Evolutionary conservation across 2,329 filamentous ascomycete species (phyloP).

Genomic region (Ceratocystis harringtonii): DNA sequence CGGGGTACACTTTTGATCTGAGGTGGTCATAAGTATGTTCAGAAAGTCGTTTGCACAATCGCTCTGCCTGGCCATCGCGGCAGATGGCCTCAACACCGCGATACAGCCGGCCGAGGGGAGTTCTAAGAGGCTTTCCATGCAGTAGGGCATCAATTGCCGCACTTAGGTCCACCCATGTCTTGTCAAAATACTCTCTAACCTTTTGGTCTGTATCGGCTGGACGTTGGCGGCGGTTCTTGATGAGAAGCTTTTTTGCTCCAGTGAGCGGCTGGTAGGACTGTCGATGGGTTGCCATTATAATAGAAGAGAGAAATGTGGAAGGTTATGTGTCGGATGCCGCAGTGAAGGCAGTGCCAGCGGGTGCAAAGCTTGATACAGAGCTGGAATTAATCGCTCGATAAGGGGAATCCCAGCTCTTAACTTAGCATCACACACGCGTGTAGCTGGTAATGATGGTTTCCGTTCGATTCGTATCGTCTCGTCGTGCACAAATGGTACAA

Average conservation of each 20-base stretch:
- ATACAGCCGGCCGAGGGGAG: conserved; percentile 79
- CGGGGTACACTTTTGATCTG: conserved; percentile 40
- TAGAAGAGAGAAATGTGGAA: neutral
- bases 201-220: conserved; percentile 35
- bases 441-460: neutral
- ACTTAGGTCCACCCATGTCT: conserved; percentile 59
- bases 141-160: conserved; percentile 62
- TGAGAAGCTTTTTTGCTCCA: conserved; percentile 73
- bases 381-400: neutral
- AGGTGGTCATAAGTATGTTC: conserved; percentile 54
- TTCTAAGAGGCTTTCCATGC: conserved; percentile 41
- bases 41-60: conserved; percentile 52
- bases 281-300: neutral
- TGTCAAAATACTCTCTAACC: conserved; percentile 62
- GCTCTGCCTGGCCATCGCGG: conserved; percentile 54
- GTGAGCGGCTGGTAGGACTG: conserved; percentile 43
- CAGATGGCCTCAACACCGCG: conserved; percentile 85
- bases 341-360: neutral
- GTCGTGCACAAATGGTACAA: neutral
- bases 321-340: neutral
- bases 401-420: neutral
- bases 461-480: neutral
- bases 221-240: conserved; percentile 67
- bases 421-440: neutral
- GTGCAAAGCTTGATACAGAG: neutral